A percentile compares a stretch with the other conserved stretches of the same genome.
These are phyloP conservation scores for Cercospora sp. DNA, from an alignment of 2,329 filamentous ascomycete genomes.

Conservation along the genomic window DNA sequence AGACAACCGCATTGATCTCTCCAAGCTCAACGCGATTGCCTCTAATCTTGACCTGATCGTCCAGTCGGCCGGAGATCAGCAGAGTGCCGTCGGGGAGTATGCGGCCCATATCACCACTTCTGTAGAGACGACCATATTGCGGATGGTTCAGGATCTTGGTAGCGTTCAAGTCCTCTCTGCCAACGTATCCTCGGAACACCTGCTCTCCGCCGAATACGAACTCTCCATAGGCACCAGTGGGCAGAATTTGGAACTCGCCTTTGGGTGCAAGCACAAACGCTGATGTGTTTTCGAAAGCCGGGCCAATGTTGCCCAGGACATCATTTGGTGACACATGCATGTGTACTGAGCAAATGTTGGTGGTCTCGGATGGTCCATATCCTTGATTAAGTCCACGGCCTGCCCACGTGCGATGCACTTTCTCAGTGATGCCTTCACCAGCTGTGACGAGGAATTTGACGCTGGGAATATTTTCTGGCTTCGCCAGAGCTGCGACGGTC, in stretches of 20 bases:
- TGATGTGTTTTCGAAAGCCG: constrained; percentile 72
- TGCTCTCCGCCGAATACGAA: constrained; percentile 86
- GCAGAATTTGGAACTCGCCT: constrained; percentile 56
- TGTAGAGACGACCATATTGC: constrained; percentile 70
- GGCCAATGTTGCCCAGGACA: constrained; percentile 73
- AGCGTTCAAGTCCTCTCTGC: constrained; percentile 61
- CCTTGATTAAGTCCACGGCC: constrained; percentile 70
- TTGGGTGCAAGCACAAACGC: constrained; percentile 60
- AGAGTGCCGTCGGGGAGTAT: constrained; percentile 76
- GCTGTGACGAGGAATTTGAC: constrained; percentile 78
- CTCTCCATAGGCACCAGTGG: constrained; percentile 74
- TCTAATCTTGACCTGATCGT: constrained; percentile 79
- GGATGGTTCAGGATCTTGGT: constrained; percentile 70
- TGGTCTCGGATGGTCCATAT: constrained; percentile 83
- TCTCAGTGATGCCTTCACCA: constrained; percentile 74
- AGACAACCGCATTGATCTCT: constrained; percentile 68
- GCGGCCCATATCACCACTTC: constrained; percentile 78
- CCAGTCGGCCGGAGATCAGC: constrained; percentile 69
- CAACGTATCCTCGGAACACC: constrained; percentile 72
- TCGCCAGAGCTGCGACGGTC: constrained; percentile 75
- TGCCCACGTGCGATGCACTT: constrained; percentile 70
- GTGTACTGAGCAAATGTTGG: constrained; percentile 81
- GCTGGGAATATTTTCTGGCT: constrained; percentile 65
- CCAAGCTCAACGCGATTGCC: constrained; percentile 77
- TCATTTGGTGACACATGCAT: constrained; percentile 58